These are phyloP conservation scores for Escovopsis sp. DNA, from an alignment of 2,329 filamentous ascomycete species.

Conservation along the genomic window DNA sequence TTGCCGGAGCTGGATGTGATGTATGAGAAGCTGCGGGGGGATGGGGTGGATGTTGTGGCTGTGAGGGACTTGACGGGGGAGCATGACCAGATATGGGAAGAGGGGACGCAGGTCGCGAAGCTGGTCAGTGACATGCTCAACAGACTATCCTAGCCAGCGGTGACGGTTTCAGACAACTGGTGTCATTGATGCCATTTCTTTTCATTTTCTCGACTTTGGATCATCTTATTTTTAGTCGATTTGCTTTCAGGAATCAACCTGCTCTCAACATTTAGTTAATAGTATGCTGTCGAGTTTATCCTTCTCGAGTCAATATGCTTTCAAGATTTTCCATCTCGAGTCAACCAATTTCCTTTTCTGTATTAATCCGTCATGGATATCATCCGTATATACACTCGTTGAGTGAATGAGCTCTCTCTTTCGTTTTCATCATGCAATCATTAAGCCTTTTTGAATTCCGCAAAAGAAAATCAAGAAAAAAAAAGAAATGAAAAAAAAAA, in stretches of 20 bases:
- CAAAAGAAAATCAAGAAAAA: too few relatives aligned
- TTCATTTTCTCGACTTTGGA: background rate
- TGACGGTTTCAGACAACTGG: too few relatives aligned
- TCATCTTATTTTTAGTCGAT: background rate
- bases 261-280: background rate
- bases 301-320: too few relatives aligned
- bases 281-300: too few relatives aligned
- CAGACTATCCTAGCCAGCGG: too few relatives aligned
- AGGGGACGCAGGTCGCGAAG: constrained; percentile 40
- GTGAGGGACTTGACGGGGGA: constrained; percentile 34
- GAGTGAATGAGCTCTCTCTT: too few relatives aligned
- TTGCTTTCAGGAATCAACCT: background rate
- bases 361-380: background rate
- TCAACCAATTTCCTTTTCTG: background rate
- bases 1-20: constrained; percentile 44
- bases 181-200: constrained; percentile 5
- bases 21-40: constrained; percentile 28
- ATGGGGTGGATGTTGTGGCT: constrained; percentile 19
- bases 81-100: constrained; percentile 51
- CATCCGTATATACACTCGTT: background rate
- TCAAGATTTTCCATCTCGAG: too few relatives aligned
- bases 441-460: too few relatives aligned
- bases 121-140: constrained; percentile 19
- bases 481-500: too few relatives aligned
- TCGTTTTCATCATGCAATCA: too few relatives aligned